Percentiles rank a stretch among this genome's conserved stretches.
These are phyloP conservation scores for Pichia terricola DNA, from an alignment of 1,139 yeast species.

Conservation along the genomic window DNA sequence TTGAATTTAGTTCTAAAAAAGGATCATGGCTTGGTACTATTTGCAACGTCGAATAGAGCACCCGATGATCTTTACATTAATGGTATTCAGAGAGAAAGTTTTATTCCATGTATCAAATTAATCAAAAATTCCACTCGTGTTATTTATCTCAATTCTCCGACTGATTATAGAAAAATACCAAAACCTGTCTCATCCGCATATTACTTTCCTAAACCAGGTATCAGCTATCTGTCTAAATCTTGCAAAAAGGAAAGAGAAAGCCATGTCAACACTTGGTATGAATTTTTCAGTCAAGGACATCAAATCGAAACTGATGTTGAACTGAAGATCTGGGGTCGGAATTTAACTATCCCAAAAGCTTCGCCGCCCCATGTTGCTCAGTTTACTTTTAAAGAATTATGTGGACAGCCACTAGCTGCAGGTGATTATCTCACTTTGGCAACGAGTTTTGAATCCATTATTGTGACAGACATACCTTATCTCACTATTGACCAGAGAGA, in stretches of 20 bases:
- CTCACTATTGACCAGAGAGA: slow-evolving; percentile 72
- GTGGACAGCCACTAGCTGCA: slow-evolving; percentile 86
- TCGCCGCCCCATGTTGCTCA: slow-evolving; percentile 80
- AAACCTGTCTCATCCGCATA: slow-evolving; percentile 78
- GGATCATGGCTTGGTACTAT: slow-evolving; percentile 72
- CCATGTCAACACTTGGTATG: slow-evolving; percentile 76
- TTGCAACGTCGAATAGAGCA: slow-evolving; percentile 91
- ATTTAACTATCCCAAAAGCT: slow-evolving; percentile 63
- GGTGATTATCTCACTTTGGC: slow-evolving; percentile 89
- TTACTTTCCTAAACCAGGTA: slow-evolving; percentile 61
- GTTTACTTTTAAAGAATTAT: slow-evolving; percentile 74
- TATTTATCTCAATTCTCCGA: slow-evolving; percentile 75
- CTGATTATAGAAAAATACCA: slow-evolving; percentile 85
- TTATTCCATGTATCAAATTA: slow-evolving; percentile 82
- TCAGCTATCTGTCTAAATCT: slow-evolving; percentile 41
- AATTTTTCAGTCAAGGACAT: slow-evolving; percentile 58
- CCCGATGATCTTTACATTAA: slow-evolving; percentile 89
- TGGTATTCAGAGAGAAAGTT: slow-evolving; percentile 86
- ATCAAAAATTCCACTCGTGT: slow-evolving; percentile 69
- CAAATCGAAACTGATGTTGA: slow-evolving; percentile 31
- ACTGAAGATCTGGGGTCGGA: slow-evolving; percentile 80
- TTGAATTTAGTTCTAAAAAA: slow-evolving; percentile 52
- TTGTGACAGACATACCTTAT: slow-evolving; percentile 86
- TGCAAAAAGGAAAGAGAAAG: slow-evolving; percentile 37
- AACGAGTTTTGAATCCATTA: slow-evolving; percentile 62